Evolutionary conservation across 176 grass and related monocot genomes (phyloP).

Genomic region (Melocanna baccifera): DNA sequence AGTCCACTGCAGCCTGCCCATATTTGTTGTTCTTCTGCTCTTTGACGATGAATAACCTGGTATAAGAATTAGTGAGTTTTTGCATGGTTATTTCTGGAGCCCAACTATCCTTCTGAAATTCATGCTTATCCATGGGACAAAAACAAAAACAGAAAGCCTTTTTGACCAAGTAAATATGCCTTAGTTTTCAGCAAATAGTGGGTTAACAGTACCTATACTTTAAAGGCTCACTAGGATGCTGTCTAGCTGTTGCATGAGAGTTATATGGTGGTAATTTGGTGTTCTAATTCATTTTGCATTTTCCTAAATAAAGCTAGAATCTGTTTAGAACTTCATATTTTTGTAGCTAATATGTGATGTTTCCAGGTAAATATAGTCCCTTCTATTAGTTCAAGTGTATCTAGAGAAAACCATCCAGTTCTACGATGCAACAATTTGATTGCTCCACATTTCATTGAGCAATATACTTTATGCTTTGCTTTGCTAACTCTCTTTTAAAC

Average conservation of each 20-base stretch:
- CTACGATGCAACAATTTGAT: not conserved
- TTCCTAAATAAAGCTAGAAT: not conserved
- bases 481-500: constrained; percentile 1
- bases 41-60: not conserved
- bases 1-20: not conserved
- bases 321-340: not conserved
- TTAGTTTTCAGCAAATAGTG: not conserved
- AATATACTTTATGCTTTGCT: not conserved
- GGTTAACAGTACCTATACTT: not conserved
- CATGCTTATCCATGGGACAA: not conserved
- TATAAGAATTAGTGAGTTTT: not conserved
- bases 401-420: not conserved
- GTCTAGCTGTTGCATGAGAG: not conserved
- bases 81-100: not conserved
- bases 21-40: not conserved
- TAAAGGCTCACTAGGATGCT: not conserved
- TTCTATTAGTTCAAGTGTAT: not conserved
- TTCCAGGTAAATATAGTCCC: not conserved
- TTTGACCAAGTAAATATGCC: not conserved
- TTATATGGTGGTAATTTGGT: not conserved
- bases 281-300: not conserved
- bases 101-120: not conserved
- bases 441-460: not conserved
- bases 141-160: not conserved
- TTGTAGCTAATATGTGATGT: not conserved